phyloP scores from a whole-genome alignment of 75 land plant genomes.

The Larix kaempferi region DNA sequence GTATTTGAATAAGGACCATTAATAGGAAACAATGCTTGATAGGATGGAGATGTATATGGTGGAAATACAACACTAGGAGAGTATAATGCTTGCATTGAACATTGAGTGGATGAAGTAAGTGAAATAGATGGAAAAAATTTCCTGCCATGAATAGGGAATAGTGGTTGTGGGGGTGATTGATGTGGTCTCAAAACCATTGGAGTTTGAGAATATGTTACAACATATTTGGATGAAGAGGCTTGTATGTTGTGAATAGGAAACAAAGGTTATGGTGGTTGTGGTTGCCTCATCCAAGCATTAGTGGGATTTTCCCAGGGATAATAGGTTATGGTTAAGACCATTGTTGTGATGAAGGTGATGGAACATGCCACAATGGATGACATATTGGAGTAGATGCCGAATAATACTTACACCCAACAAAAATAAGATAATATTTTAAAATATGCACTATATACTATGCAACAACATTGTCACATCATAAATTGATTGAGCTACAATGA shows the following conservation, averaged over 20 bases:
- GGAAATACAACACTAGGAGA: slow-evolving; percentile 46
- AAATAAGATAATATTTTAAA: slow-evolving; percentile 10
- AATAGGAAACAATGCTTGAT: slow-evolving; percentile 86
- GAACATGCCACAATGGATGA: slow-evolving; percentile 59
- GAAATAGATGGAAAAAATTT: slow-evolving; percentile 28
- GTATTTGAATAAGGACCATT: slow-evolving; percentile 21
- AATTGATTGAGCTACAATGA: slow-evolving; percentile 6
- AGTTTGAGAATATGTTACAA: slow-evolving; percentile 27
- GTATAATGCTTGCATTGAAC: slow-evolving; percentile 52
- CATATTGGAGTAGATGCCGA: slow-evolving; percentile 35
- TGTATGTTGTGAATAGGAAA: slow-evolving; percentile 75
- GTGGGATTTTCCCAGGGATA: slow-evolving; percentile 31
- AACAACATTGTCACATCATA: slow-evolving; percentile 9
- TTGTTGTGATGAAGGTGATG: slow-evolving; percentile 55
- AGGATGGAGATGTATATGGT: slow-evolving; percentile 36
- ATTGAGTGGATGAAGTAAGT: slow-evolving; percentile 15
- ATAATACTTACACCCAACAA: slow-evolving; percentile 39
- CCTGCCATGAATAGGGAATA: slow-evolving; percentile 35
- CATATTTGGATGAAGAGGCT: slow-evolving; percentile 14
- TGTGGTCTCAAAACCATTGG: slow-evolving; percentile 27
- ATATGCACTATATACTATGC: slow-evolving; percentile 20
- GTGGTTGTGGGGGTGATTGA: slow-evolving; percentile 35
- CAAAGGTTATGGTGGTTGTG: slow-evolving; percentile 53
- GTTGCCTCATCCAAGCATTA: slow-evolving; percentile 18
- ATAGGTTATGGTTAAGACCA: slow-evolving; percentile 56